Evolutionary conservation across 345 rosid genomes (phyloP).

Genomic region (Ceriops tagal): DNA sequence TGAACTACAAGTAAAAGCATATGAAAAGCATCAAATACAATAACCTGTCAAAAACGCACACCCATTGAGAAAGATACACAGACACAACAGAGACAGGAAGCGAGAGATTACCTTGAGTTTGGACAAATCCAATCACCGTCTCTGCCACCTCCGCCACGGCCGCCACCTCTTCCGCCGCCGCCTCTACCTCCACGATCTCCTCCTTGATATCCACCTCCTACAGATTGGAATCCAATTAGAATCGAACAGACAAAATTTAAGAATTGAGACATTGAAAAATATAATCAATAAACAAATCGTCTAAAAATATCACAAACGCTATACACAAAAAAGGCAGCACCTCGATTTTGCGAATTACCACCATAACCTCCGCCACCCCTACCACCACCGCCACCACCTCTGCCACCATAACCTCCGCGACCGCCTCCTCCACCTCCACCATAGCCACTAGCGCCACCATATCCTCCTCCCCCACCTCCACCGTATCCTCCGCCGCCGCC

Average conservation of each 20-base stretch:
- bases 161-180: constrained; percentile 42
- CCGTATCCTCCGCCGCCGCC: constrained; percentile 2
- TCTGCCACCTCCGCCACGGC: constrained; percentile 17
- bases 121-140: constrained; percentile 1
- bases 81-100: neutral
- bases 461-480: constrained; percentile 3
- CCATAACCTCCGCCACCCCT: constrained; percentile 21
- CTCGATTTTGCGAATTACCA: constrained; percentile 27
- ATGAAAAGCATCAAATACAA: too few species aligned
- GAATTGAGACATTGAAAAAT: too few species aligned
- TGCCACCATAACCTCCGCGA: constrained; percentile 34
- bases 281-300: neutral
- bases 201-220: constrained; percentile 4
- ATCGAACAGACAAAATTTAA: neutral
- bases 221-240: neutral
- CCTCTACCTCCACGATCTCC: constrained; percentile 3
- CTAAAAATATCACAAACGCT: neutral
- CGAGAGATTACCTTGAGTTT: neutral
- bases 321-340: neutral
- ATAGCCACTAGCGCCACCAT: constrained; percentile 37
- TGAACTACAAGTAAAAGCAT: neutral
- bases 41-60: too few species aligned
- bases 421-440: constrained; percentile 55
- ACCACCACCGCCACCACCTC: constrained; percentile 42
- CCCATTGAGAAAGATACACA: too few species aligned